phyloP scores from a whole-genome alignment of 2,329 filamentous ascomycete genomes.

The Aureobasidium vineae region DNA sequence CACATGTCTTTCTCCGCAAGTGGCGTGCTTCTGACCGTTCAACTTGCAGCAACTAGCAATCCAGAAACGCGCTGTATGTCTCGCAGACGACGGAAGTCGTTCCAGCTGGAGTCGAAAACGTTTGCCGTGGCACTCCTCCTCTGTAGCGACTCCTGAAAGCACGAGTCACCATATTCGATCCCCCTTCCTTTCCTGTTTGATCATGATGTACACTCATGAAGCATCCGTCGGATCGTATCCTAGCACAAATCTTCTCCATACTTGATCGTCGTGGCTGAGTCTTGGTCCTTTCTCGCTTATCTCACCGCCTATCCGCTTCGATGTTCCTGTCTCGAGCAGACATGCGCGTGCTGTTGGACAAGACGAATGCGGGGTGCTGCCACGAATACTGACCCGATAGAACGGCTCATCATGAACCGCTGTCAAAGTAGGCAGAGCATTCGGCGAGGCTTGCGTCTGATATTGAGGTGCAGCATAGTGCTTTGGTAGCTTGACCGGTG shows the following conservation, averaged over 20 bases:
- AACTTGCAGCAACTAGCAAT: background rate
- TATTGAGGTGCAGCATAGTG: slow-evolving; percentile 6
- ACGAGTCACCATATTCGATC: background rate
- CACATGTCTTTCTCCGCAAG: background rate
- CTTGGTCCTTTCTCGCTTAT: background rate
- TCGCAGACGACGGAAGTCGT: background rate
- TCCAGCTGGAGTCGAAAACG: background rate
- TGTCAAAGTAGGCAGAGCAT: background rate
- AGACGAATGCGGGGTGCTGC: slow-evolving; percentile 20
- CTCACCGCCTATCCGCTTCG: slow-evolving; percentile 10
- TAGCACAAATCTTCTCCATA: slow-evolving; percentile 18
- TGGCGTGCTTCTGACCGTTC: slow-evolving; percentile 13
- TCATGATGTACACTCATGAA: background rate
- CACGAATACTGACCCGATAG: background rate
- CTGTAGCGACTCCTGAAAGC: background rate
- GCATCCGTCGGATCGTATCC: background rate
- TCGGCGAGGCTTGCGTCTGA: background rate
- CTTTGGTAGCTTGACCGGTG: slow-evolving; percentile 7
- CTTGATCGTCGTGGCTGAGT: background rate
- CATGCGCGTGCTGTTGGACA: slow-evolving; percentile 15
- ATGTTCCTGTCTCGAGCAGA: slow-evolving; percentile 4
- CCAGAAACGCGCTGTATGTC: slow-evolving; percentile 1
- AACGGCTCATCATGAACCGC: background rate
- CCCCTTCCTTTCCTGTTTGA: background rate
- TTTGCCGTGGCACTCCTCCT: slow-evolving; percentile 1